Conservation (phyloP, 2,329 filamentous ascomycete genomes). For the Coniella lustricola region DNA sequence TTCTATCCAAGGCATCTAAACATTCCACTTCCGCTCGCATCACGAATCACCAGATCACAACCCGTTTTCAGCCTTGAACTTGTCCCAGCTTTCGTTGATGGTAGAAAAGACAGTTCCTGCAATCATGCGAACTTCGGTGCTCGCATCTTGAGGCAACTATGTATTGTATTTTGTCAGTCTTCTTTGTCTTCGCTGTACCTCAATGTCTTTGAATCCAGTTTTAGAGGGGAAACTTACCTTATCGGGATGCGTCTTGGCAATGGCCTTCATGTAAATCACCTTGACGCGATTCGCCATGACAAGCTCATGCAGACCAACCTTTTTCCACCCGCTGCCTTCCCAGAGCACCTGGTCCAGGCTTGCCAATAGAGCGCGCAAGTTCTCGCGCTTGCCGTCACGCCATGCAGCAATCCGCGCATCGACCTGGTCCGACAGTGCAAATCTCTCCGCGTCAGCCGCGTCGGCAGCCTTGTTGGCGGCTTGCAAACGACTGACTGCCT, state of each 20-base stretch:
- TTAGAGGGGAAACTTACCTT: constrained; percentile 60
- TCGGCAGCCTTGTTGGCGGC: constrained; percentile 82
- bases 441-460: constrained; percentile 84
- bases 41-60: constrained; percentile 33
- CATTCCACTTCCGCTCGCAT: not conserved
- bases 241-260: constrained; percentile 96
- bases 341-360: constrained; percentile 86
- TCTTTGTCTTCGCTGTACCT: not conserved
- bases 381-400: constrained; percentile 89
- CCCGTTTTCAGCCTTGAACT: constrained; percentile 63
- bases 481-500: constrained; percentile 75
- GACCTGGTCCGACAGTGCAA: constrained; percentile 78
- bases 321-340: constrained; percentile 93
- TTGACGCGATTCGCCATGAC: constrained; percentile 94
- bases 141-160: constrained; percentile 57
- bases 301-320: constrained; percentile 81
- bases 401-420: constrained; percentile 72
- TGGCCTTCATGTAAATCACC: constrained; percentile 97
- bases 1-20: constrained; percentile 15
- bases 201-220: constrained; percentile 1
- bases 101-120: constrained; percentile 60
- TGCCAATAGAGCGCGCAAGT: constrained; percentile 77
- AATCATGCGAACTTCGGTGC: constrained; percentile 59
- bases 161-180: not conserved
- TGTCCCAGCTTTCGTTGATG: constrained; percentile 67